Conservation (phyloP, 1,139 yeast species). For the Sugiyamaella paludigena region DNA sequence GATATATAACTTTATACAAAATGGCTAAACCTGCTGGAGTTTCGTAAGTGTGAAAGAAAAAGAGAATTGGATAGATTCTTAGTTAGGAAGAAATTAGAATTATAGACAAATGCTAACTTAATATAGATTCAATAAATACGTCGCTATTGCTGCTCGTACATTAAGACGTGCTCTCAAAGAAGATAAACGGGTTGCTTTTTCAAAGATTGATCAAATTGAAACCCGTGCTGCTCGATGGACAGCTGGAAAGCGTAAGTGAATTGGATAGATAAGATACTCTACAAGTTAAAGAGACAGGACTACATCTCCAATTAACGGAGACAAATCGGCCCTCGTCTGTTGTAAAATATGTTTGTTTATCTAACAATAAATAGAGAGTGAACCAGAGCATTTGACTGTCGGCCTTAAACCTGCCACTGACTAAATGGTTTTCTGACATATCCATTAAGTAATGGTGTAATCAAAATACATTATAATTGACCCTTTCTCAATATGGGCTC, state of each 20-base stretch:
- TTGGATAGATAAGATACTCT: no score
- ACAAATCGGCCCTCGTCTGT: no score
- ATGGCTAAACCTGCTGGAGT: conserved; percentile 34
- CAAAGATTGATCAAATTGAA: conserved; percentile 73
- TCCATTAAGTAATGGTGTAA: background rate
- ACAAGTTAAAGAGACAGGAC: no score
- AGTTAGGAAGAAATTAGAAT: background rate
- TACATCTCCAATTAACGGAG: no score
- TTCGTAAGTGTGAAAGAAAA: conserved; percentile 29
- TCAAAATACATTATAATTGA: background rate
- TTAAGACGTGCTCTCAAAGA: conserved; percentile 88
- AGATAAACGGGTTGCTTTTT: conserved; percentile 73
- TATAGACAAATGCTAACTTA: conserved; percentile 3
- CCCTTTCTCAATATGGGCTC: no score
- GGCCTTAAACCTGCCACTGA: conserved; percentile 19
- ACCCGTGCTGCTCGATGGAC: conserved; percentile 71
- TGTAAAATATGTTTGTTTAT: no score
- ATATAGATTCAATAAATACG: conserved; percentile 73
- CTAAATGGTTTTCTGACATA: conserved; percentile 7
- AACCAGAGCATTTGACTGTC: conserved; percentile 26
- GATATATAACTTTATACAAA: conserved; percentile 6
- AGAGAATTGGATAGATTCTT: no score
- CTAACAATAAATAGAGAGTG: conserved; percentile 20
- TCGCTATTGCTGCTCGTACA: conserved; percentile 87
- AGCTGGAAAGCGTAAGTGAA: conserved; percentile 56